Percentiles rank a stretch among this genome's conserved stretches.
Evolutionary conservation across 1,139 yeast species (phyloP).

Genomic region (Candida buenavistaensis): DNA sequence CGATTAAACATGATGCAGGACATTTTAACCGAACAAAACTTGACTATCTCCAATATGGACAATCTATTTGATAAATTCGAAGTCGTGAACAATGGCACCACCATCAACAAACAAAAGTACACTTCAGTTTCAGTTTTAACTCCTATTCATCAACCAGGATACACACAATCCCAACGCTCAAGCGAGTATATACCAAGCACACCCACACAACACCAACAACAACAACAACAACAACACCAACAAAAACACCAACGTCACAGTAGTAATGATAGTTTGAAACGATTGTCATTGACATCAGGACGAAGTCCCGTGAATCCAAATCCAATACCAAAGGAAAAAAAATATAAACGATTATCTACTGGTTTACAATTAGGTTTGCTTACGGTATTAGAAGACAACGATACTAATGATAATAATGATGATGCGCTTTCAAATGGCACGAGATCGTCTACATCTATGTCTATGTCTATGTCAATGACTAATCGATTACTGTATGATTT

Average conservation of each 20-base stretch:
- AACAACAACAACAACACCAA: conserved; percentile 1
- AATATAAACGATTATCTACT: conserved; percentile 34
- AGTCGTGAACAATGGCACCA: conserved; percentile 13
- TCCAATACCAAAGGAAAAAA: conserved; percentile 15
- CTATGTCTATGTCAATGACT: too few relatives aligned
- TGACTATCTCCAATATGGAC: conserved; percentile 21
- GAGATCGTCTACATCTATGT: not conserved
- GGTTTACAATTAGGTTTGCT: conserved; percentile 44
- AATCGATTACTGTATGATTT: conserved; percentile 32
- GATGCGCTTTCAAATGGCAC: not conserved
- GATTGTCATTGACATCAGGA: not conserved
- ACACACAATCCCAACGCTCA: conserved; percentile 1
- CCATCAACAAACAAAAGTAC: conserved; percentile 21
- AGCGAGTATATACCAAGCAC: conserved; percentile 1
- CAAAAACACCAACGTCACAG: too few relatives aligned
- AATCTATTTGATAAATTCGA: conserved; percentile 27
- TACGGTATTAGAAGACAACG: conserved; percentile 41
- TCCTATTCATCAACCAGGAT: too few relatives aligned
- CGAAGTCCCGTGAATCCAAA: not conserved
- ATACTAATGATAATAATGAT: too few relatives aligned
- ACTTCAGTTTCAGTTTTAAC: too few relatives aligned
- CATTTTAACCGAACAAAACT: conserved; percentile 27
- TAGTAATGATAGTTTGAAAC: not conserved
- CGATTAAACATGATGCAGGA: conserved; percentile 24
- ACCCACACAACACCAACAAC: conserved; percentile 1